Evolutionary conservation across 1,139 yeast genomes (phyloP), one percentile per base, ranked within the genome.

Genomic region (Taphrina flavorubra): DNA sequence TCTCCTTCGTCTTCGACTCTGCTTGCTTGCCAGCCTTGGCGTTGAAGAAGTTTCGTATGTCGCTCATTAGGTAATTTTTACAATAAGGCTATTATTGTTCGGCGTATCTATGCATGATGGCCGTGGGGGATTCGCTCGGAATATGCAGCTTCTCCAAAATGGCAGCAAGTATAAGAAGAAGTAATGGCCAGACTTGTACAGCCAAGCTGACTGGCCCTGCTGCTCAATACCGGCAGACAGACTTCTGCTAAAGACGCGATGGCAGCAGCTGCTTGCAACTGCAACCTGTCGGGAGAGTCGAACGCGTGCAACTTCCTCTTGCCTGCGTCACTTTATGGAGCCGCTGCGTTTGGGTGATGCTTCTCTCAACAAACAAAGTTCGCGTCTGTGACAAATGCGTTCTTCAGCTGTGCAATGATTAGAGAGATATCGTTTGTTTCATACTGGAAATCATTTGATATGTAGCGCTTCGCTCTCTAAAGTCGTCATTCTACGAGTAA

Each of bases 11-110:
- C 44, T 46, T 34, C 7, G 53, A 8, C 10, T 20, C 36, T 16
- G 46, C 46, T 16, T 53, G 51, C 13, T 31, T 46, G 46, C 47
- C 58, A 53, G 31, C 51, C n/a, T 44, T 39, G 36, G 56, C 56
- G 40, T 20, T 18, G 47, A 63, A 63, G 67, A 63, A 63, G 56
- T 20, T 46, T n/a, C 67, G 60, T 10, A 63, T 63, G 39, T 62
- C 66, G 31, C 66, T 47, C 62, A 57, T 57, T 8, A 10, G 18
- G n/a, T 44, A 39, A 39, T 39, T 11, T 10, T 39, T 25, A 39
- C 42, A 39, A 14, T 39, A 10, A 39, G 42, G 14, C 6, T 11
- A 39, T 6, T 39, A 14, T 39, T 39, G 42, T 7, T 39, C 42
- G 42, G 1, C 42, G 6, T 10, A 14, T 14, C 11, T 14, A 11